phyloP scores from a whole-genome alignment of 2,329 filamentous ascomycete species.

The Pseudocercospora macadamiae region DNA sequence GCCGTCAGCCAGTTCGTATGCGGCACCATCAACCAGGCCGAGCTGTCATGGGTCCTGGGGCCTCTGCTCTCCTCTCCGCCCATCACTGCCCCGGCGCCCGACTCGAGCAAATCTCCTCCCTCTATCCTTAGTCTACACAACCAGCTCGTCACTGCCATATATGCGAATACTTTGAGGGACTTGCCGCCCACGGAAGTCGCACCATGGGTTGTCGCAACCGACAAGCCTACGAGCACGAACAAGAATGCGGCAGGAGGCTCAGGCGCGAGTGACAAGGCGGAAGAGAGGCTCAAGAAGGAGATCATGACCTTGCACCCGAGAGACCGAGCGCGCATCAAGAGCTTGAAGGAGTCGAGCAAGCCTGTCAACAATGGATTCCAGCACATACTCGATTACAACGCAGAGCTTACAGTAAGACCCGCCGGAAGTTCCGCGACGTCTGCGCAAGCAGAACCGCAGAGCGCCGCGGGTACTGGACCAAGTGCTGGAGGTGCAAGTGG shows the following conservation, averaged over 20 bases:
- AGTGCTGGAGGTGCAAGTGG: conserved; percentile 6
- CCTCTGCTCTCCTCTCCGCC: conserved; percentile 58
- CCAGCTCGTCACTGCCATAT: conserved; percentile 61
- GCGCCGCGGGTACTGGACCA: conserved; percentile 24
- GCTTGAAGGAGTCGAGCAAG: conserved; percentile 29
- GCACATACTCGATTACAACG: conserved; percentile 32
- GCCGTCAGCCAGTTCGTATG: conserved; percentile 60
- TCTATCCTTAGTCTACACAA: conserved; percentile 60
- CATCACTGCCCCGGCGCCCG: conserved; percentile 35
- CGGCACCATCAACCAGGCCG: conserved; percentile 61
- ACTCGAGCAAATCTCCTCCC: conserved; percentile 23
- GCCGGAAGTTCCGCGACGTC: conserved; percentile 15
- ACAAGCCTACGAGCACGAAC: conserved; percentile 74
- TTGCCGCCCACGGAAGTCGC: conserved; percentile 62
- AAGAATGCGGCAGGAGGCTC: conserved; percentile 49
- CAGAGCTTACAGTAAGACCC: conserved; percentile 34
- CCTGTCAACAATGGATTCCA: conserved; percentile 28
- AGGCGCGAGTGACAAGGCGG: conserved; percentile 60
- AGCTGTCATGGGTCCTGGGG: conserved; percentile 60
- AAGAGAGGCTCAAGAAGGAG: conserved; percentile 66
- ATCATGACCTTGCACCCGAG: conserved; percentile 64
- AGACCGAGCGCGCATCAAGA: conserved; percentile 57
- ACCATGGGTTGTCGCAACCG: conserved; percentile 67
- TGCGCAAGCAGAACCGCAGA: conserved; percentile 25
- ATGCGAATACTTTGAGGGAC: conserved; percentile 63